phyloP scores from a whole-genome alignment of 805 yeast genomes.

The Nakazawaea ernobii region DNA sequence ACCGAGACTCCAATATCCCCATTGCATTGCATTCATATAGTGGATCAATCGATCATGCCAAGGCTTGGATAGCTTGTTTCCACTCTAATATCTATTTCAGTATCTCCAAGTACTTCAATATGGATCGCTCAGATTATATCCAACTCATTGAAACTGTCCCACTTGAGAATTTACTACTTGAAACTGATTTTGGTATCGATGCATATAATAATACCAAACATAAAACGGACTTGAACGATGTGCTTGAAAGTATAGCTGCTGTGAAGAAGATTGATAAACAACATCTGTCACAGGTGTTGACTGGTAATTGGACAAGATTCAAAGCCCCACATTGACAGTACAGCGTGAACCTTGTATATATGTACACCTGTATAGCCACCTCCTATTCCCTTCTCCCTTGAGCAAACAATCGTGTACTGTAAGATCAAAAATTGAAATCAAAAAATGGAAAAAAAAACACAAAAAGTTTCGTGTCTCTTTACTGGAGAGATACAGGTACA shows the following conservation, averaged over 20 bases:
- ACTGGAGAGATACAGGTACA: no score
- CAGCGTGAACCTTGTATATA: background rate
- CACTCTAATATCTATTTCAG: constrained; percentile 39
- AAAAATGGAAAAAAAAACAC: no score
- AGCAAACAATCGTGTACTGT: no score
- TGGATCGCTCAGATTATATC: constrained; percentile 22
- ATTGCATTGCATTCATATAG: constrained; percentile 80
- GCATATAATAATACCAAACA: background rate
- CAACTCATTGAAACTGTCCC: constrained; percentile 29
- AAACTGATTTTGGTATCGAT: constrained; percentile 43
- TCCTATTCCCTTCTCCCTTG: no score
- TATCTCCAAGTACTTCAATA: constrained; percentile 45
- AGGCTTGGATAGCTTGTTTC: constrained; percentile 35
- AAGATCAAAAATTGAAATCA: no score
- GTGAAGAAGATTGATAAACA: background rate
- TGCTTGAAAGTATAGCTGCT: background rate
- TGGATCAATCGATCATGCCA: constrained; percentile 71
- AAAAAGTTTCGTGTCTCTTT: background rate
- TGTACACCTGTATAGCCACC: no score
- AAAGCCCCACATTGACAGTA: background rate
- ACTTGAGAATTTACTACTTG: constrained; percentile 34
- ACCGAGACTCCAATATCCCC: constrained; percentile 19
- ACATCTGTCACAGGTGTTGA: background rate
- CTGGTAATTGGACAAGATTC: constrained; percentile 6
- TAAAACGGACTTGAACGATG: background rate